phyloP scores from a whole-genome alignment of 257 asterid species.

The Solanum virginianum region DNA sequence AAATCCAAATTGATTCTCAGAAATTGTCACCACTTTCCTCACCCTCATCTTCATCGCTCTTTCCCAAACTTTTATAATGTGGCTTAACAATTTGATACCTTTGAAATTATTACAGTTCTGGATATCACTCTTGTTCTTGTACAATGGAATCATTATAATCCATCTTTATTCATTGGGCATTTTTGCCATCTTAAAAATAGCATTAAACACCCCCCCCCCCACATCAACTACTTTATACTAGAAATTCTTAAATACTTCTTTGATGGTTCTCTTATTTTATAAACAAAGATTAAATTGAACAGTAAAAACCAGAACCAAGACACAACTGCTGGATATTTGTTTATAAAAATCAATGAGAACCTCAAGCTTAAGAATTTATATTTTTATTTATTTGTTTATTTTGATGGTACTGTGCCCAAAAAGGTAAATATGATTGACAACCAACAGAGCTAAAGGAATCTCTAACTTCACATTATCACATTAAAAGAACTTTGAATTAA shows the following conservation, averaged over 20 bases:
- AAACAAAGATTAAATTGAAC: not conserved
- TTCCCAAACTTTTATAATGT: no score
- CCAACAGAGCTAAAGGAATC: not conserved
- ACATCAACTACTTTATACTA: not conserved
- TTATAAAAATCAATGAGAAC: not conserved
- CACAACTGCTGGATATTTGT: not conserved
- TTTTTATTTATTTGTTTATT: not conserved
- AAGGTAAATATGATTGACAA: not conserved
- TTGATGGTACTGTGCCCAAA: not conserved
- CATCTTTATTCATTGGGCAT: no score
- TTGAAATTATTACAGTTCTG: no score
- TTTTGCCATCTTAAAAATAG: no score
- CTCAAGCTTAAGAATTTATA: not conserved
- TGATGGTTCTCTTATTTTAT: not conserved
- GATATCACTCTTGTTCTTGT: no score
- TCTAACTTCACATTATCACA: not conserved
- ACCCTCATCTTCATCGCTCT: no score
- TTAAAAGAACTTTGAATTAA: not conserved
- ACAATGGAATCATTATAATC: no score
- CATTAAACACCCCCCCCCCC: no score
- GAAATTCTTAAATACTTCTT: not conserved
- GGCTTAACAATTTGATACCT: no score
- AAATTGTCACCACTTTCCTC: no score
- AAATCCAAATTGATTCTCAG: no score
- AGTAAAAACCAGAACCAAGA: not conserved